Base-by-base conservation (phyloP, 164 flowering plant genomes). In the Saururus chinensis region DNA sequence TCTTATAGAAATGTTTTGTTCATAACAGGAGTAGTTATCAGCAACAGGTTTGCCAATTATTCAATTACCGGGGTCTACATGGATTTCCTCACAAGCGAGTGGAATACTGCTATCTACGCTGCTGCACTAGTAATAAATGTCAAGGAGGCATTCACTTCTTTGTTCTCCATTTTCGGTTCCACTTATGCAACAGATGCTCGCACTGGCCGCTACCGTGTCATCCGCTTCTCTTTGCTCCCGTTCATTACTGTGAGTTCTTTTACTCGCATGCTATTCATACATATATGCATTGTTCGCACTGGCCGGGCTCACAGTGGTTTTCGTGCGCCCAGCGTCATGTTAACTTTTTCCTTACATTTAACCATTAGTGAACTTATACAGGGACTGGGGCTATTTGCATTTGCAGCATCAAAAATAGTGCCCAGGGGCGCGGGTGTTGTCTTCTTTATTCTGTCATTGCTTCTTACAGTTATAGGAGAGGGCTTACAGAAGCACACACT, bases 401-500 rank as follows among this genome's bases (percentile, higher is more conserved):
- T 53, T 53, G 5, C 57, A 30, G 45, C 65, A 9, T 35, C 54
- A 22, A 26, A 19, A 4, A 21, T 20, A 48, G 19, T 42, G 7
- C n/a, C 35, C 6, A 48, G n/a, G 20, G 26, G 45, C 0, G 25
- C 30, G 40, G 23, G 22, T 19, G 49, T 19, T 14, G 24, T 13
- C 24, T 59, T 40, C 14, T 61, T 61, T 59, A 51, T 51, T 22
- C 19, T 54, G 21, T 65, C 63, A 35, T 35, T 70, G 59, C 24
- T 70, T 42, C 65, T 70, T 21, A 59, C 65, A 25, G 68, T 68
- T 40, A 10, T 65, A 10, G 73, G 73, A 53, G 62, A 65, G 48
- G 73, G 69, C n/a, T 63, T 66, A 24, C 41, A 63, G 16, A 10
- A 53, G 23, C 67, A 63, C 20, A 53, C 52, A 51, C 56, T 66